Base-by-base conservation (phyloP, 768 basidiomycete genomes). In the Hydnomerulius pinastri region DNA sequence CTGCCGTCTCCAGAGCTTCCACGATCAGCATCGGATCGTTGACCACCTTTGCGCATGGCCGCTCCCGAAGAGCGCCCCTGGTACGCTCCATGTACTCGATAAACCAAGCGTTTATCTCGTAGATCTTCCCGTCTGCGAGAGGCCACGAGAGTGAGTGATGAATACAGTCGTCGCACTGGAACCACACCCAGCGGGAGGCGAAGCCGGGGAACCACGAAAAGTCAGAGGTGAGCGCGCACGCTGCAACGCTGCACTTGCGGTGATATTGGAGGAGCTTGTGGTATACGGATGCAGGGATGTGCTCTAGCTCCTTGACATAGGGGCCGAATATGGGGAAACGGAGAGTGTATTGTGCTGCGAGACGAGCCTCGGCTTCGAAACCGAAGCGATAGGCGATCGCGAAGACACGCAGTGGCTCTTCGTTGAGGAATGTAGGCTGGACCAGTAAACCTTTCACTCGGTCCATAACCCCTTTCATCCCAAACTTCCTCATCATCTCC, bases 301-400 rank as follows among this genome's bases (percentile, higher is more conserved):
- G 61, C 30, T 64, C 67, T 17, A 76, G 64, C 44, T 73, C 74
- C 38, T 67, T 63, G 46, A 65, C 59, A 50, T 67, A 66, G 33
- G 64, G 66, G 15, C 69, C 62, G 27, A 65, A 66, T 29, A 75
- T 59, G 33, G 72, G 66, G n/a, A 64, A 53, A 33, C 64, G 58
- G 40, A 76, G 63, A 27, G 74, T 72, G 44, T 63, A 48, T 15
- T 50, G 61, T 3, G 73, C 72, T 32, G 75, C 75, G 2, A 62
- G 50, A n/a, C 59, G 62, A 11, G 67, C 63, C 45, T 73, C 68
- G 10, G 59, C 56, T 35, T 68, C 61, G 43, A 73, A 57, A 32
- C 66, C 56, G 50, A 71, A 73, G 30, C 68, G 69, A 47, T 68
- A 65, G 20, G 73, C 71, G 49, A 76, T 67, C 36, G 74, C 73